A percentile compares a stretch with the other conserved stretches of the same genome.
These are phyloP conservation scores for Pseudohyphozyma bogoriensis DNA, from an alignment of 768 basidiomycete genomes.

Conservation along the genomic window DNA sequence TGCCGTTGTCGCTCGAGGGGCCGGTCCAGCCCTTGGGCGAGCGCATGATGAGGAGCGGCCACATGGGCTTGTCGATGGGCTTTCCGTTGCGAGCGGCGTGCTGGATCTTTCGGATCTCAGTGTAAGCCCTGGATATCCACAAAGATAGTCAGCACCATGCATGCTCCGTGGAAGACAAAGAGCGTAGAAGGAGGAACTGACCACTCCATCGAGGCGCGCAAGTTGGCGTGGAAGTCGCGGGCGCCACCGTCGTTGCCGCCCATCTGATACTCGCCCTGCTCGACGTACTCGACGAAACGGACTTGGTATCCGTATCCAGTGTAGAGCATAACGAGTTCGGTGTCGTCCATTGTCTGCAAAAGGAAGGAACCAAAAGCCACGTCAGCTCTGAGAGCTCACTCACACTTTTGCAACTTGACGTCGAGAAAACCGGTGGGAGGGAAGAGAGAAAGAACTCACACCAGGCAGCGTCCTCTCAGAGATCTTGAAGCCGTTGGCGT, in stretches of 20 bases:
- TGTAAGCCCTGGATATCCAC: conserved; percentile 26
- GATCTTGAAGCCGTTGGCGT: conserved; percentile 73
- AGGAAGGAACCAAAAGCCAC: no score
- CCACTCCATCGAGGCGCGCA: conserved; percentile 72
- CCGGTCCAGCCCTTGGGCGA: conserved; percentile 57
- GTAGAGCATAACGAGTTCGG: conserved; percentile 65
- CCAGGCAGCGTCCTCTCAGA: conserved; percentile 82
- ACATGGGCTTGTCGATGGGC: conserved; percentile 76
- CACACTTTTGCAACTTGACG: not conserved
- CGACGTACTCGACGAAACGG: conserved; percentile 57
- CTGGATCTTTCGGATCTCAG: conserved; percentile 55
- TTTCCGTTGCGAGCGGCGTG: conserved; percentile 60
- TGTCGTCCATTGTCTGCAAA: conserved; percentile 75
- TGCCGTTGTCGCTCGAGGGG: conserved; percentile 19
- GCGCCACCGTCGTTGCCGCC: conserved; percentile 35
- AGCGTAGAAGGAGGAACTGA: not conserved
- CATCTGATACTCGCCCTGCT: conserved; percentile 39
- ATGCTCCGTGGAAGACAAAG: no score
- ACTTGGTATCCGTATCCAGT: conserved; percentile 68
- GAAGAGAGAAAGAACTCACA: not conserved
- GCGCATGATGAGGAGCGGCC: conserved; percentile 67
- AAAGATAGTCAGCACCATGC: not conserved
- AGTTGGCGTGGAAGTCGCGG: conserved; percentile 53
- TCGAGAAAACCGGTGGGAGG: no score
- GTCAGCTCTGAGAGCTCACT: not conserved